phyloP scores from a whole-genome alignment of 805 yeast species.

The Saturnispora halmiae region DNA sequence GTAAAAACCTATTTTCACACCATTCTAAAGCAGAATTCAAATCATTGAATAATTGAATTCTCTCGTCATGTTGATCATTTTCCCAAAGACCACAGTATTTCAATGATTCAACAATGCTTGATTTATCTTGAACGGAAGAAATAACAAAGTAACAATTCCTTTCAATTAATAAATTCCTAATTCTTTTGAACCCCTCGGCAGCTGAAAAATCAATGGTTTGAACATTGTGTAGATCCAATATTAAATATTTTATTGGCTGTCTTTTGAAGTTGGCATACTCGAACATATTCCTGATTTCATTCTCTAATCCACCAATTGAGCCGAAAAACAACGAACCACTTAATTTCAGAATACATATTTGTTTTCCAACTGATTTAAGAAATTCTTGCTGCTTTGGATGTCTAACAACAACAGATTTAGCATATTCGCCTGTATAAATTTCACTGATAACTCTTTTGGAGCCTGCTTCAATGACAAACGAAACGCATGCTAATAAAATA shows the following conservation, averaged over 20 bases:
- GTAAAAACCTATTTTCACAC: slow-evolving; percentile 88
- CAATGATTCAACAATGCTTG: slow-evolving; percentile 59
- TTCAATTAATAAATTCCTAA: slow-evolving; percentile 66
- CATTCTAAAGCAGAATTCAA: slow-evolving; percentile 87
- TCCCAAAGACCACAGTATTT: slow-evolving; percentile 78
- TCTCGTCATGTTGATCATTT: slow-evolving; percentile 34
- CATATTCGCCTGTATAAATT: slow-evolving; percentile 77
- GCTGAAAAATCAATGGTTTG: slow-evolving; percentile 85
- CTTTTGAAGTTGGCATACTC: slow-evolving; percentile 41
- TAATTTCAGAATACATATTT: slow-evolving; percentile 76
- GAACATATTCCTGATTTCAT: slow-evolving; percentile 54
- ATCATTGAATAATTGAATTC: slow-evolving; percentile 60
- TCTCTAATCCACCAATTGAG: slow-evolving; percentile 86
- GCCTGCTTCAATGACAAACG: slow-evolving; percentile 92
- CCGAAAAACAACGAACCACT: slow-evolving; percentile 92
- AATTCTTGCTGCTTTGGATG: slow-evolving; percentile 86
- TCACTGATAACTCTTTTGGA: slow-evolving; percentile 74
- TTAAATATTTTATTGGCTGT: slow-evolving; percentile 67
- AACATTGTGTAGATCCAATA: slow-evolving; percentile 79
- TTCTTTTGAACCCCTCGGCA: slow-evolving; percentile 87
- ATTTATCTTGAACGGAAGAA: slow-evolving; percentile 65
- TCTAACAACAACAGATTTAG: slow-evolving; percentile 85
- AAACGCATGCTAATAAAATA: slow-evolving; percentile 80
- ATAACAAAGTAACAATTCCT: slow-evolving; percentile 64
- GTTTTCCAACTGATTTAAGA: slow-evolving; percentile 77